Percentiles rank a stretch among this genome's conserved stretches.
Conservation (phyloP, 805 yeast species). For the Starmerella apicola region DNA sequence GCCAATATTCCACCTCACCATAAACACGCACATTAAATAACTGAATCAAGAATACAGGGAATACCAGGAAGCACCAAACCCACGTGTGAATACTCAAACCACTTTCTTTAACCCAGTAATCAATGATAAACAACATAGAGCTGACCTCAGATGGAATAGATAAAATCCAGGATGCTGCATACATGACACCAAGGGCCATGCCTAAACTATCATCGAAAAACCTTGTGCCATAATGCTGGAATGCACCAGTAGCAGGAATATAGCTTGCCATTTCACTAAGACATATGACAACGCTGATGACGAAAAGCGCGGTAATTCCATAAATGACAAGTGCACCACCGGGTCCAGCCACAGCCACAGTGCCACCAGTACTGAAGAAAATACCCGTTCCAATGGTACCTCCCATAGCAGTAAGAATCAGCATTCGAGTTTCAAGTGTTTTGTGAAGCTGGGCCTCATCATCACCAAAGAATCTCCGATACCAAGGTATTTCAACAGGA, state of each 20-base stretch:
- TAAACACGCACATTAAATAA: constrained; percentile 39
- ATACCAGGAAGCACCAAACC: constrained; percentile 38
- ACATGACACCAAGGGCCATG: constrained; percentile 42
- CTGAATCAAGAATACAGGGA: constrained; percentile 38
- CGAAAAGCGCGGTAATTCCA: constrained; percentile 37
- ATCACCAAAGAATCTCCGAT: constrained; percentile 9
- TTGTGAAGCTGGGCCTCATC: constrained; percentile 13
- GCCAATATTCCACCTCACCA: constrained; percentile 57
- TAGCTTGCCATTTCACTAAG: constrained; percentile 42
- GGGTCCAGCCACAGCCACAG: constrained; percentile 23
- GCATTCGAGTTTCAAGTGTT: constrained; percentile 41
- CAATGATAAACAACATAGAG: constrained; percentile 33
- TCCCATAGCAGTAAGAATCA: constrained; percentile 63
- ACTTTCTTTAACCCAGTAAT: constrained; percentile 33
- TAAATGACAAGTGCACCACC: constrained; percentile 27
- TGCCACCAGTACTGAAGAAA: constrained; percentile 33
- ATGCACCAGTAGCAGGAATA: constrained; percentile 51
- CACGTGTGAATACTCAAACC: constrained; percentile 32
- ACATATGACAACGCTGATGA: constrained; percentile 49
- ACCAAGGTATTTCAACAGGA: constrained; percentile 2
- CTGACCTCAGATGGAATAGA: constrained; percentile 36
- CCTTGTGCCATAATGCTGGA: constrained; percentile 48
- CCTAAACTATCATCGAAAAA: constrained; percentile 53
- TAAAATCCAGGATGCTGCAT: constrained; percentile 37
- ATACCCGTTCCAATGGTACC: constrained; percentile 70